Evolutionary conservation across 148 eudicot genomes (phyloP), one percentile per base, ranked within the genome.

Genomic region (Amaranthus palmeri): DNA sequence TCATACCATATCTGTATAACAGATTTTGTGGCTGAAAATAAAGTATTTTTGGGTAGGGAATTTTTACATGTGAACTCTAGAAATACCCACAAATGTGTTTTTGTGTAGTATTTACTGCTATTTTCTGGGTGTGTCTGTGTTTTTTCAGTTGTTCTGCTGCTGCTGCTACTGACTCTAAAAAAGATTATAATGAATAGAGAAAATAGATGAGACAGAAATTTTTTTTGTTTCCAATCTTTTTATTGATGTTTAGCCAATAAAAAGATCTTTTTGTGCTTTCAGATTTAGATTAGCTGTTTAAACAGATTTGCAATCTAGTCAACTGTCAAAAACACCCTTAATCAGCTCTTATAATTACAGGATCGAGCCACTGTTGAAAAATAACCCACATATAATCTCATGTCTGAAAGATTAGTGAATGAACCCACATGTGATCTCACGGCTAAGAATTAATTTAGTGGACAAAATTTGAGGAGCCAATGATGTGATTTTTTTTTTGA

Each of bases 1-100:
- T 15, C 57, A 73, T 10, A 62, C 46, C 40, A 74, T 66, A 56
- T 74, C 67, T 79, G 55, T 62, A 9, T 50, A 47, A 46, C 56
- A 64, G 53, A 53, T 54, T 25, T 13, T 74, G 60, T 56, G 77
- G 70, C 74, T 78, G 81, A 62, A 54, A 74, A 68, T 11, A 42
- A 69, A 61, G 52, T 58, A 72, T 67, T 65, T 51, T 74, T 70
- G 65, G 47, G 59, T 44, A 58, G 10, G 54, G 71, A 71, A 70
- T 74, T 79, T 25, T 74, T 79, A 75, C 78, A 65, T 74, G 78
- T 70, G 82, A 79, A 74, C 78, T 70, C 57, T 36, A 54, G 66
- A 61, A 68, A 58, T 69, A 69, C 58, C 54, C 17, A 73, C 57
- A 67, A 74, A 57, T 49, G 45, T 64, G 63, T 65, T 68, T 49